A percentile compares a stretch with the other conserved stretches of the same genome.
Evolutionary conservation across 805 yeast genomes (phyloP).

Genomic region (Candida ascalaphidarum): DNA sequence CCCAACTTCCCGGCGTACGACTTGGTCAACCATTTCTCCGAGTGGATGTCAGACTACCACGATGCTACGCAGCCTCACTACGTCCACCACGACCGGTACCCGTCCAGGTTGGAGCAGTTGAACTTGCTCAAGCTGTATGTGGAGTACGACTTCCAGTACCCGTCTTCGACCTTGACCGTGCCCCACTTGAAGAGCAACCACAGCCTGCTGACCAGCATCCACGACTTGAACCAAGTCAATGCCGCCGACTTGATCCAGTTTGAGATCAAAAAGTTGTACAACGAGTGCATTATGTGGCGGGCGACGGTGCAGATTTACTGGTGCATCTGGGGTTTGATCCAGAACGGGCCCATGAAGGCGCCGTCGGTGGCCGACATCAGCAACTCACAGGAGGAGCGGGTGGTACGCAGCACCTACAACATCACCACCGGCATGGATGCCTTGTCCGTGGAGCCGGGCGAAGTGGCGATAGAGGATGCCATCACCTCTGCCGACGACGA

Average conservation of each 20-base stretch:
- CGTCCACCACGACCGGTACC: slow-evolving; percentile 52
- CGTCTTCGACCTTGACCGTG: slow-evolving; percentile 18
- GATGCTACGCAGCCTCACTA: slow-evolving; percentile 44
- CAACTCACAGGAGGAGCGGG: slow-evolving; percentile 16
- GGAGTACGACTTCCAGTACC: slow-evolving; percentile 42
- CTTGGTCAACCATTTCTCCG: slow-evolving; percentile 86
- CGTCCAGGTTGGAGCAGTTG: slow-evolving; percentile 57
- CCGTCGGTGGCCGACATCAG: slow-evolving; percentile 4
- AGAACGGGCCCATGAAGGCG: slow-evolving; percentile 41
- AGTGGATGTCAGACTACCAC: slow-evolving; percentile 95
- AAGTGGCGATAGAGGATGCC: slow-evolving; percentile 18
- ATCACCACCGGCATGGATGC: slow-evolving; percentile 45
- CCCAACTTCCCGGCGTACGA: slow-evolving; percentile 85
- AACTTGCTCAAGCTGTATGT: slow-evolving; percentile 74
- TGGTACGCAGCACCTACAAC: slow-evolving; percentile 32
- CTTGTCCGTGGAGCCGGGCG: slow-evolving; percentile 15
- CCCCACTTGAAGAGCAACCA: not conserved
- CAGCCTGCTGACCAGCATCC: slow-evolving; percentile 4
- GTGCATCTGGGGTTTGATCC: slow-evolving; percentile 90
- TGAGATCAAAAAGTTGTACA: slow-evolving; percentile 45
- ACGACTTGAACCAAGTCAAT: slow-evolving; percentile 2
- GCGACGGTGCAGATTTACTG: slow-evolving; percentile 72
- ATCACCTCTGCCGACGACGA: slow-evolving; percentile 43
- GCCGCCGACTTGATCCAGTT: slow-evolving; percentile 24
- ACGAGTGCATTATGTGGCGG: slow-evolving; percentile 71